Conservation (phyloP, 2,329 filamentous ascomycete species). For the Aulographum hederae region DNA sequence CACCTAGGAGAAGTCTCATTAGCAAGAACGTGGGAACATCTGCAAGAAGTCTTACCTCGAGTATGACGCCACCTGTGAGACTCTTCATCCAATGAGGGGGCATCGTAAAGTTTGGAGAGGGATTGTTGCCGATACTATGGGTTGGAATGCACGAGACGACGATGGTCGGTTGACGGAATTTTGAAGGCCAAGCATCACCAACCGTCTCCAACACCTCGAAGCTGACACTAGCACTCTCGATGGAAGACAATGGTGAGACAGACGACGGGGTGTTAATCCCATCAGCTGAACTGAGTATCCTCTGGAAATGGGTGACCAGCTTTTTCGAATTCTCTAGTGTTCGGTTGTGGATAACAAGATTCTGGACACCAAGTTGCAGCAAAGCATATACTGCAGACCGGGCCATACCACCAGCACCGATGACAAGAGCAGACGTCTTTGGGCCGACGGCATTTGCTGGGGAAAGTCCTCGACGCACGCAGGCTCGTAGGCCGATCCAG, state of each 20-base stretch:
- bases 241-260: background rate
- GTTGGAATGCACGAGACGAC: slow-evolving; percentile 62
- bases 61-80: slow-evolving; percentile 55
- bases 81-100: slow-evolving; percentile 53
- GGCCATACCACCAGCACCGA: slow-evolving; percentile 56
- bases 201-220: slow-evolving; percentile 42
- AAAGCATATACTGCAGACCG: slow-evolving; percentile 62
- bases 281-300: slow-evolving; percentile 22
- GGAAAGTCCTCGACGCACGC: slow-evolving; percentile 52
- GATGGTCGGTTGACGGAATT: slow-evolving; percentile 48
- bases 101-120: slow-evolving; percentile 52
- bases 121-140: slow-evolving; percentile 42
- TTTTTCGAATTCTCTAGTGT: slow-evolving; percentile 48
- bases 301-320: slow-evolving; percentile 52
- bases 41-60: slow-evolving; percentile 47
- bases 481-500: slow-evolving; percentile 62
- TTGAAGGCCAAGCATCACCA: slow-evolving; percentile 45
- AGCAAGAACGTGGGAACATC: background rate
- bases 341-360: slow-evolving; percentile 58
- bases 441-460: slow-evolving; percentile 43
- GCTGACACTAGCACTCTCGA: slow-evolving; percentile 4
- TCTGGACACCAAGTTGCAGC: slow-evolving; percentile 57
- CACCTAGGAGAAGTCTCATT: slow-evolving; percentile 9
- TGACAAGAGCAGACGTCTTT: slow-evolving; percentile 32
- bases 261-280: slow-evolving; percentile 13